Base-by-base conservation (phyloP, 805 yeast genomes). In the Starmerella lactis-condensi region DNA sequence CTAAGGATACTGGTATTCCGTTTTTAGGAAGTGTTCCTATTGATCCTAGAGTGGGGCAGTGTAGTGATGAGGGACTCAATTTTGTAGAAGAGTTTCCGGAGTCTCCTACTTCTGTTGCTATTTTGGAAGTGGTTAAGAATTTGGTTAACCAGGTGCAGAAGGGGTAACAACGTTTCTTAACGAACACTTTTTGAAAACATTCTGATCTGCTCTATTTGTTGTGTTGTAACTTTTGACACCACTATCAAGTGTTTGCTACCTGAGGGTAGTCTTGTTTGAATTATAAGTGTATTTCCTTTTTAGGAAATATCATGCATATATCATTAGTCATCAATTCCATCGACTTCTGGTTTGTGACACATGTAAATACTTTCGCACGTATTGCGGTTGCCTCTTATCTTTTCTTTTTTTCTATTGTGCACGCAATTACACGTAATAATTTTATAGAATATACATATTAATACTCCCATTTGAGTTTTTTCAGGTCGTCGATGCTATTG, bases 21-120 rank as follows among this genome's bases (percentile, higher is more conserved):
- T 89, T 75, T 45, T 58, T 89, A 34, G 99, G 99, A 1, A 65
- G 81, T 8, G 94, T 89, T 2, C 99, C 99, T 0, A 61, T 89
- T 26, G 99, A 89, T 55, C 96, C 98, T 10, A 62, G 96, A 38
- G 81, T 89, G 13, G 96, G 96, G 1, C 65, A 63, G 44, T 65
- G 82, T 26, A 82, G 95, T 53, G 99, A 89, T 49, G 44, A 58
- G 15, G 99, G 99, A 13, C 75, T 68, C 42, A 70, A 77, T 37
- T 89, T 85, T 52, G 39, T 54, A 12, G 94, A 82, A 42, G 56
- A 61, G 32, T 73, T 72, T 45, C 85, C 93, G 0, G 94, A 83
- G 37, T 78, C 93, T 3, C 96, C 98, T 0, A 93, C 96, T 0
- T 68, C 93, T 2, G 63, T 65, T 2, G 93, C 95, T 1, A 73